Evolutionary conservation across 2,329 filamentous ascomycete species (phyloP), one percentile per base, ranked within the genome.

Genomic region (Sclerotinia sclerotiorum): DNA sequence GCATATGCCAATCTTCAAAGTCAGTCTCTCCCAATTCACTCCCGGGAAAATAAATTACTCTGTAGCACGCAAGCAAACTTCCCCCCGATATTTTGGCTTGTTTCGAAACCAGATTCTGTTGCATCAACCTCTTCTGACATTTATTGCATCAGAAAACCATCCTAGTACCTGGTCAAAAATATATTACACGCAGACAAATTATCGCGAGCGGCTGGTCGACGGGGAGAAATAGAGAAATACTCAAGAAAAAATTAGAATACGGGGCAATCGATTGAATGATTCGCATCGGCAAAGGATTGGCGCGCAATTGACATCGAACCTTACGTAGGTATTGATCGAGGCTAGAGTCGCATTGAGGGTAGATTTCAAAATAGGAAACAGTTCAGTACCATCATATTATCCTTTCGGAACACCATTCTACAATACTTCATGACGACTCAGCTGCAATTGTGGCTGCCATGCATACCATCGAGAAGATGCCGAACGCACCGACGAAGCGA

Each of bases 391-490:
- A 19, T 46, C 44, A 49, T 61, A 62, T 39, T 44, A 42, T 64
- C 61, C 49, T 44, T 44, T 29, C 15, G 24, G 44, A 29, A n/a
- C 48, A n/a, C 13, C 44, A 55, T 39, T n/a, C 39, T 67, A 27
- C 29, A 51, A 62, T 39, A 51, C 58, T 68, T 65, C 68, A 72
- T 71, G 72, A 69, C 65, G 67, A 52, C 57, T 65, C 69, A 69
- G 63, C 64, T 61, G 55, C 56, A 58, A 67, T 65, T 55, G 62
- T 57, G 62, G 67, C 64, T 56, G 57, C 71, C 56, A 76, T 76
- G 74, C 75, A 76, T 67, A 74, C 73, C 5, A 69, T 70, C 69
- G 75, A 76, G 62, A 74, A 75, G 56, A 68, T 58, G 61, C 68
- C 71, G 35, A 69, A 68, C 51, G 69, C 74, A 39, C 70, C 73